Percentiles rank a stretch among this genome's conserved stretches.
These are phyloP conservation scores for Penicillium sp. DNA, from an alignment of 2,329 filamentous ascomycete genomes.

Conservation along the genomic window DNA sequence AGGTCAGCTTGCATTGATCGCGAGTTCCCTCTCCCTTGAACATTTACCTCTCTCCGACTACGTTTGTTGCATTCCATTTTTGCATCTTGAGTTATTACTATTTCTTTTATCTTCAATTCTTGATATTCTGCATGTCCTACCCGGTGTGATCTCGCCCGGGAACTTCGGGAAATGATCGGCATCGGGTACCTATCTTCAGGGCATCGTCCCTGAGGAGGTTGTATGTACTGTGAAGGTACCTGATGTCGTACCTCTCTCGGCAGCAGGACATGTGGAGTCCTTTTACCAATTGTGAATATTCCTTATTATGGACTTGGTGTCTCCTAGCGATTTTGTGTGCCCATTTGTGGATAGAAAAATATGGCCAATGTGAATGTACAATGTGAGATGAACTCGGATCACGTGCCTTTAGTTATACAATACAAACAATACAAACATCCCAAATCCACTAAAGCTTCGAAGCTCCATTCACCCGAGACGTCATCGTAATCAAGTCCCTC, in stretches of 20 bases:
- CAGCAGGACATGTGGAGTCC: constrained; percentile 18
- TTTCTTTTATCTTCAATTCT: constrained; percentile 14
- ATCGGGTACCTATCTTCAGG: constrained; percentile 3
- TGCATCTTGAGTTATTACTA: constrained; percentile 9
- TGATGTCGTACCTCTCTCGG: constrained; percentile 6
- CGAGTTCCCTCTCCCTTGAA: background rate
- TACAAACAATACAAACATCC: background rate
- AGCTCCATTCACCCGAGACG: constrained; percentile 35
- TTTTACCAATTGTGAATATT: constrained; percentile 27
- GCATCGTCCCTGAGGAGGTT: constrained; percentile 1
- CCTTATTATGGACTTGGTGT: constrained; percentile 17
- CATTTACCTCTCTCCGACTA: background rate
- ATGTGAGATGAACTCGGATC: constrained; percentile 15
- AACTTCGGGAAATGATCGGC: constrained; percentile 7
- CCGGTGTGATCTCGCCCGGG: constrained; percentile 2
- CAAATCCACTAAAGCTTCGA: constrained; percentile 7
- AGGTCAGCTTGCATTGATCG: background rate
- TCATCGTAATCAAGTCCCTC: constrained; percentile 18
- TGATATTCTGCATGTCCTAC: constrained; percentile 14
- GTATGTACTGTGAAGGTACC: constrained; percentile 17
- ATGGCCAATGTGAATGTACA: constrained; percentile 22
- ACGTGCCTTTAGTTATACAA: background rate
- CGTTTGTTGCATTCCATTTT: constrained; percentile 9
- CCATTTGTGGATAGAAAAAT: constrained; percentile 24
- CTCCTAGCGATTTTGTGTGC: constrained; percentile 18